Base-by-base conservation (phyloP, 192 early-diverging fungal species). In the Backusella liffmaniae region DNA sequence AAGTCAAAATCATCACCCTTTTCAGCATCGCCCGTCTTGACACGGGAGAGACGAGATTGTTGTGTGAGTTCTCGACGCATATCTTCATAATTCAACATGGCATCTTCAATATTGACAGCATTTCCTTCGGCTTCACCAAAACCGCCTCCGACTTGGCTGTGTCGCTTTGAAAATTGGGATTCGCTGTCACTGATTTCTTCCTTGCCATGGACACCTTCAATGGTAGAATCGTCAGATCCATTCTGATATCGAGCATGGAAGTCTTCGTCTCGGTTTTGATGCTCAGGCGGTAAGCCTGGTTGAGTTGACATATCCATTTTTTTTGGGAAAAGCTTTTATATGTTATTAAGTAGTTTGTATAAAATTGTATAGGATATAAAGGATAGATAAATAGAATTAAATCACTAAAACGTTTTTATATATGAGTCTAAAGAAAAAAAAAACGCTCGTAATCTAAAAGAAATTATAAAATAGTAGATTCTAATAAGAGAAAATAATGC, bases 1-100 rank as follows among this genome's bases (percentile, higher is more conserved):
- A 86, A 67, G 49, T 86, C 84, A 72, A 86, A 86, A 23, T 86
- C 84, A 15, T 68, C 51, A 37, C 56, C 76, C 21, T 66, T 70
- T 73, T 80, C 79, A 10, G 68, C 74, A 66, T 41, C 74, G 23
- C 72, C 74, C 15, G 37, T 49, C 3, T 67, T 34, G 12, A 53
- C 41, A 62, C 78, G 73, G 26, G 78, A 79, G 29, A 76, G 65
- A 32, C 78, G 73, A 49, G 78, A 79, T 41, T 80, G 75, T 23
- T 72, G 59, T 0, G 79, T 80, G 2, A 80, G 23, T 67, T 80
- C 79, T 51, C 66, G 49, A 39, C 74, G 59, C 4, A 80, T 32
- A 30, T 73, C 74, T 68, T 80, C 70, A 42, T 80, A 80, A 44
- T 73, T 35, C 36, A 26, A 30, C 32, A 80, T 65, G 18, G 79